Conservation (phyloP, 2,329 filamentous ascomycete genomes). For the Alternaria sp. region DNA sequence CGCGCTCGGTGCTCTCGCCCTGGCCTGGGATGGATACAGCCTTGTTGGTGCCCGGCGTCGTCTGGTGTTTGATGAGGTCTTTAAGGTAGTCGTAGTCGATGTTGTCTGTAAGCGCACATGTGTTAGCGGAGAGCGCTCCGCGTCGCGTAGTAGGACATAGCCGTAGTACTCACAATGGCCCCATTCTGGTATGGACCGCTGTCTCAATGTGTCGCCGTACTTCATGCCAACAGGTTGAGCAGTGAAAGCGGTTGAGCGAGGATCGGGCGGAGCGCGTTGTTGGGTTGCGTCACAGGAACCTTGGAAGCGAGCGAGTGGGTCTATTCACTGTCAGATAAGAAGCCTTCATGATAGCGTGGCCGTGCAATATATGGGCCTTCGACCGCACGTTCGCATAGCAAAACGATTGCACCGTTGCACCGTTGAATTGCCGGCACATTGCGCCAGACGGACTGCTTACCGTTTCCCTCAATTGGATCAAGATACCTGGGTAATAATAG, state of each 20-base stretch:
- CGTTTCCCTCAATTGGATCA: slow-evolving; percentile 16
- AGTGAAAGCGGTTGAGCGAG: slow-evolving; percentile 2
- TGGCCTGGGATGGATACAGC: slow-evolving; percentile 80
- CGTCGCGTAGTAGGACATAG: slow-evolving; percentile 1
- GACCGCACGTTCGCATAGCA: slow-evolving; percentile 2
- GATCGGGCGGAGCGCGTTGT: slow-evolving; percentile 2
- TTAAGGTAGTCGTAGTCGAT: slow-evolving; percentile 91
- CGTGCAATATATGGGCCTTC: neutral
- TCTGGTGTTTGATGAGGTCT: slow-evolving; percentile 82
- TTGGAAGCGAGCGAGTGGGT: slow-evolving; percentile 12
- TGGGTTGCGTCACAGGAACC: slow-evolving; percentile 15
- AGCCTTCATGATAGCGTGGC: slow-evolving; percentile 8
- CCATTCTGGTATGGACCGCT: slow-evolving; percentile 83
- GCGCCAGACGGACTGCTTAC: slow-evolving; percentile 20
- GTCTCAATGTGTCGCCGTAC: slow-evolving; percentile 76
- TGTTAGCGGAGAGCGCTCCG: slow-evolving; percentile 22
- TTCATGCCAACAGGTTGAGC: slow-evolving; percentile 64
- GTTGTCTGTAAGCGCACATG: slow-evolving; percentile 66
- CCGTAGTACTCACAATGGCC: slow-evolving; percentile 67
- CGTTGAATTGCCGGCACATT: slow-evolving; percentile 10
- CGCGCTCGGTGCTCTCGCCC: slow-evolving; percentile 61
- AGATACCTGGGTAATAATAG: neutral
- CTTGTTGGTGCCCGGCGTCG: slow-evolving; percentile 72
- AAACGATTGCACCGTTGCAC: slow-evolving; percentile 8
- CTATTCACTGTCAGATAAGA: slow-evolving; percentile 25